Evolutionary conservation across 1,284 basidiomycete species (phyloP).

Genomic region (Tylopilus sp.): DNA sequence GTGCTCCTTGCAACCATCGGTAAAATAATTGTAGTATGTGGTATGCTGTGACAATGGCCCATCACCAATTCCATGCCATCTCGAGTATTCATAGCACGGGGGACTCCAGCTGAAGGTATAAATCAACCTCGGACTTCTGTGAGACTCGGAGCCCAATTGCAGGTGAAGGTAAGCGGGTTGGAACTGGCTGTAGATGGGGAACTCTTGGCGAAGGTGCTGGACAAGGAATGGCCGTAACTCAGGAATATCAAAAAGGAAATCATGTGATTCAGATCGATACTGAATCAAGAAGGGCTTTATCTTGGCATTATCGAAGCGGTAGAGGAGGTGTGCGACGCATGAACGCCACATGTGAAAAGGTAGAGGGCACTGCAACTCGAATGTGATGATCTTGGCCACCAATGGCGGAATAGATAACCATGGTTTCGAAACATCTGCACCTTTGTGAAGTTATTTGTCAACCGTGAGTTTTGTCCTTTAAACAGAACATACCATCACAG

Average conservation of each 20-base stretch:
- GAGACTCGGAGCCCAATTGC: neutral
- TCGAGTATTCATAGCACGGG: neutral
- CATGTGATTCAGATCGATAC: neutral
- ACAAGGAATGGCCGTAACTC: conserved; percentile 8
- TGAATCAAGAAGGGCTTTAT: neutral
- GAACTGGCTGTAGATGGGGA: neutral
- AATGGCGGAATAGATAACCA: neutral
- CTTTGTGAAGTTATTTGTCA: neutral
- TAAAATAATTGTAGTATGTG: neutral
- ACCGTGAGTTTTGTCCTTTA: neutral
- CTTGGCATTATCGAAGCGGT: neutral
- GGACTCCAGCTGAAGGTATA: neutral
- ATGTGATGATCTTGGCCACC: conserved; percentile 8
- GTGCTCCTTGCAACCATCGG: neutral
- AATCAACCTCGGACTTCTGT: neutral
- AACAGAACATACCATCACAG: neutral
- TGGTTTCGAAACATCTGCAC: neutral
- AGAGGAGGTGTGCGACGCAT: neutral
- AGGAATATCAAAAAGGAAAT: neutral
- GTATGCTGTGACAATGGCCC: neutral
- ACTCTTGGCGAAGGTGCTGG: neutral
- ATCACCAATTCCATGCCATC: neutral
- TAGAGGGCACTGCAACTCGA: conserved; percentile 16
- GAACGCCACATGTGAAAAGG: conserved; percentile 16
- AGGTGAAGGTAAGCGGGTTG: neutral